Evolutionary conservation across 2,329 filamentous ascomycete species (phyloP), one percentile per base, ranked within the genome.

Genomic region (Botrytis deweyae): DNA sequence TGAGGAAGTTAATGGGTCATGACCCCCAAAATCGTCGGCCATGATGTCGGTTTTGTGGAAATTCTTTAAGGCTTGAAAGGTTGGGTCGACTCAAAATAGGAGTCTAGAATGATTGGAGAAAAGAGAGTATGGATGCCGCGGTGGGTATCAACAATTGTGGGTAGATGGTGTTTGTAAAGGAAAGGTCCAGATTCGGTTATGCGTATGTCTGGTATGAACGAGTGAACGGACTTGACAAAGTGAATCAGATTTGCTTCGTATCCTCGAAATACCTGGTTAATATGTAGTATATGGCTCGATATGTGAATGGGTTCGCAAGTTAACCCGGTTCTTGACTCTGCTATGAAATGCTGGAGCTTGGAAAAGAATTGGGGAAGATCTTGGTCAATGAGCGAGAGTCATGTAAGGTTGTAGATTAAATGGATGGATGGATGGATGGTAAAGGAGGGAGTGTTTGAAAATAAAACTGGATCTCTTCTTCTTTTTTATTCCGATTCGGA

Each of bases 41-140:
- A 68, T 68, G 66, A 58, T 68, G 66, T 42, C 66, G 49, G 49
- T 68, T 68, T 68, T 68, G 65, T 68, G 49, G 59, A 22, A 68
- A 42, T 58, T 29, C 25, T 22, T 42, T 14, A 18, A 25, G 25
- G 22, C 65, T 55, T 42, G 38, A 16, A 44, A 40, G n/a, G 42
- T 44, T 38, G 36, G 5, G 40, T 33, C 29, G 36, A 49, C 22
- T 10, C 12, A 14, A 4, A n/a, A 38, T 25, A n/a, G 25, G 66
- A 29, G 25, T 68, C 42, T 66, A 49, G 66, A 68, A 55, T 68
- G 49, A 55, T 29, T 49, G 46, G 65, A 68, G 36, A 29, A 16
- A 55, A 40, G 49, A n/a, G 49, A 29, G 16, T 7, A 33, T 46
- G 16, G 40, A 65, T 33, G 63, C 40, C 46, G 36, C 18, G 16